Conservation (phyloP, 768 basidiomycete species). For the Macrolepiota fuliginosa region DNA sequence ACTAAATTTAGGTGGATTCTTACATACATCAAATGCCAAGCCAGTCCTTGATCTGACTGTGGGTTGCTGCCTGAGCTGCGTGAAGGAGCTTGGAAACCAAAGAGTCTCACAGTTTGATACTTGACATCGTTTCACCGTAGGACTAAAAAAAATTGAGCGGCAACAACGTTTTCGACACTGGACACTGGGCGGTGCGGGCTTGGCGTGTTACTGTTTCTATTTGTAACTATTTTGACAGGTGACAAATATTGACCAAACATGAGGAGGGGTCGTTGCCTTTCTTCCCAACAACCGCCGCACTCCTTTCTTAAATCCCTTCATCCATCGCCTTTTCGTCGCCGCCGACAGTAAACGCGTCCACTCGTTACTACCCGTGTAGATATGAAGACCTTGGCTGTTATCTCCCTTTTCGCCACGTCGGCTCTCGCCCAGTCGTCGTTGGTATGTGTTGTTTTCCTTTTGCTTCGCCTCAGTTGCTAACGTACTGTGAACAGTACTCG, state of each 20-base stretch:
- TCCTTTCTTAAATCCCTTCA: conserved; percentile 16
- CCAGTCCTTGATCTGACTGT: too few species aligned
- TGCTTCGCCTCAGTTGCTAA: neutral
- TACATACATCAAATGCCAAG: neutral
- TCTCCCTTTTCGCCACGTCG: conserved; percentile 48
- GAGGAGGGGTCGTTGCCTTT: conserved; percentile 16
- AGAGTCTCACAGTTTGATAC: too few species aligned
- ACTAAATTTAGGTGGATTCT: neutral
- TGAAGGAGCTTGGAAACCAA: too few species aligned
- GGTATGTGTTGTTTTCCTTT: conserved; percentile 25
- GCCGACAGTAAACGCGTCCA: conserved; percentile 42
- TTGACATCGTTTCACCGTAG: too few species aligned
- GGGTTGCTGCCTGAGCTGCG: too few species aligned
- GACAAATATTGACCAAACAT: conserved; percentile 18
- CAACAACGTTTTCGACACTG: neutral
- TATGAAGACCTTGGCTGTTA: conserved; percentile 50
- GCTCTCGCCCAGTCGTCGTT: conserved; percentile 50
- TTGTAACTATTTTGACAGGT: conserved; percentile 30
- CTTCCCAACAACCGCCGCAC: conserved; percentile 18
- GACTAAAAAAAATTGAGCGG: too few species aligned
- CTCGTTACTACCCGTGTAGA: conserved; percentile 38
- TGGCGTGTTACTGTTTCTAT: conserved; percentile 22
- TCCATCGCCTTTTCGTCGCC: conserved; percentile 26
- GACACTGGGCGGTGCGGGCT: neutral
- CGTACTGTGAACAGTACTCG: conserved; percentile 18